Evolutionary conservation across 345 rosid species (phyloP).

Genomic region (Abelmoschus esculentus): DNA sequence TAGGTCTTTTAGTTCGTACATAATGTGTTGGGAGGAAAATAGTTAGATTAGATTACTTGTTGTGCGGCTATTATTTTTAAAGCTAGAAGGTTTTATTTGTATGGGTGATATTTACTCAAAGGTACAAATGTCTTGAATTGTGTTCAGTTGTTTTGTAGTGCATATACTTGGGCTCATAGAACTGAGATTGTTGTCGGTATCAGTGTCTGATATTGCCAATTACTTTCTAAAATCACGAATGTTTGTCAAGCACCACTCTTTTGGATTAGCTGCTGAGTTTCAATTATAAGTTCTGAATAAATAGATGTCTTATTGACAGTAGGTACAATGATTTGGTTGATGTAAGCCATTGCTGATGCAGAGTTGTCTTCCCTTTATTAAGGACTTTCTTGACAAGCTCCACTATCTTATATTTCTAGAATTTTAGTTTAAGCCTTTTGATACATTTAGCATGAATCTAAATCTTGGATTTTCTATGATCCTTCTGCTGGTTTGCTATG

Average conservation of each 20-base stretch:
- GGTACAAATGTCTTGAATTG: not conserved
- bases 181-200: not conserved
- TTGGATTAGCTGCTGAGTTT: not conserved
- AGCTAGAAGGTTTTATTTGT: not conserved
- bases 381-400: too few relatives aligned
- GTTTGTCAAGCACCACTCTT: not conserved
- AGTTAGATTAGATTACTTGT: not conserved
- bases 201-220: not conserved
- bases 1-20: slow-evolving; percentile 17
- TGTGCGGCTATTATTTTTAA: not conserved
- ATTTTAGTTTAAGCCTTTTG: not conserved
- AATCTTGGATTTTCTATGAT: not conserved
- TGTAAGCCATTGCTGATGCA: not conserved
- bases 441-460: not conserved
- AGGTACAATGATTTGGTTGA: not conserved
- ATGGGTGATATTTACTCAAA: not conserved
- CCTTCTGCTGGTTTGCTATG: not conserved
- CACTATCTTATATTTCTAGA: slow-evolving; percentile 4
- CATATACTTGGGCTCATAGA: not conserved
- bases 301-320: not conserved
- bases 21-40: not conserved
- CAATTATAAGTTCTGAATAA: not conserved
- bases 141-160: not conserved
- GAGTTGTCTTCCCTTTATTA: not conserved
- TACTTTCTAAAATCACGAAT: not conserved